These are phyloP conservation scores for Debaryomycetaceae sp. DNA, from an alignment of 1,139 yeast genomes.

Conservation along the genomic window DNA sequence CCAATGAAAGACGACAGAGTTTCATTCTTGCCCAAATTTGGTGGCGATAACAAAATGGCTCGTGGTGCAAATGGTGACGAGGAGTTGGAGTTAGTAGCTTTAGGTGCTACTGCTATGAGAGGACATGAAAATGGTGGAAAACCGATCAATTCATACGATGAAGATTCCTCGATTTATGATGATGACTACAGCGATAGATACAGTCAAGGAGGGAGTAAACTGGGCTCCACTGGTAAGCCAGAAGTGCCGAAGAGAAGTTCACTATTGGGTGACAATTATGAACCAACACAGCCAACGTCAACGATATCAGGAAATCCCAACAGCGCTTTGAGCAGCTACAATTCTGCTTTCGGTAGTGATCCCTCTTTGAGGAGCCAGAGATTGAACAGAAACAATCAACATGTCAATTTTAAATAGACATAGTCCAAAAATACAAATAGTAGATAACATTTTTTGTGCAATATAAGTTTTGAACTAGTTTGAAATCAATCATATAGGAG, in stretches of 20 bases:
- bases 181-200: slow-evolving; percentile 12
- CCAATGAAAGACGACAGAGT: slow-evolving; percentile 97
- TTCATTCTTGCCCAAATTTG: slow-evolving; percentile 66
- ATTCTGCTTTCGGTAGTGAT: slow-evolving; percentile 8
- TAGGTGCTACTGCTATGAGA: slow-evolving; percentile 85
- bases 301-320: slow-evolving; percentile 44
- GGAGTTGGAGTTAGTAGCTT: slow-evolving; percentile 79
- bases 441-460: not conserved
- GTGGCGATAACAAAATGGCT: slow-evolving; percentile 17
- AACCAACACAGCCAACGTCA: slow-evolving; percentile 44
- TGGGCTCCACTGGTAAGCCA: slow-evolving; percentile 4
- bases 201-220: slow-evolving; percentile 11
- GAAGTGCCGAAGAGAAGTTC: slow-evolving; percentile 25
- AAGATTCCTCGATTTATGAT: slow-evolving; percentile 34
- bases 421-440: not conserved
- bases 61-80: slow-evolving; percentile 35
- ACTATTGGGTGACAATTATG: slow-evolving; percentile 20
- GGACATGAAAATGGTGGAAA: slow-evolving; percentile 56
- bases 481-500: not conserved
- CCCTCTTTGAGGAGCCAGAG: slow-evolving; percentile 3
- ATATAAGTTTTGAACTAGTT: not conserved
- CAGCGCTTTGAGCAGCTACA: slow-evolving; percentile 27
- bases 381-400: slow-evolving; percentile 6
- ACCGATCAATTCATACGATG: slow-evolving; percentile 22
- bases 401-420: slow-evolving; percentile 17